Percentiles rank a stretch among this genome's conserved stretches.
Conservation (phyloP, 148 eudicot species). For the Camellia sinensis region DNA sequence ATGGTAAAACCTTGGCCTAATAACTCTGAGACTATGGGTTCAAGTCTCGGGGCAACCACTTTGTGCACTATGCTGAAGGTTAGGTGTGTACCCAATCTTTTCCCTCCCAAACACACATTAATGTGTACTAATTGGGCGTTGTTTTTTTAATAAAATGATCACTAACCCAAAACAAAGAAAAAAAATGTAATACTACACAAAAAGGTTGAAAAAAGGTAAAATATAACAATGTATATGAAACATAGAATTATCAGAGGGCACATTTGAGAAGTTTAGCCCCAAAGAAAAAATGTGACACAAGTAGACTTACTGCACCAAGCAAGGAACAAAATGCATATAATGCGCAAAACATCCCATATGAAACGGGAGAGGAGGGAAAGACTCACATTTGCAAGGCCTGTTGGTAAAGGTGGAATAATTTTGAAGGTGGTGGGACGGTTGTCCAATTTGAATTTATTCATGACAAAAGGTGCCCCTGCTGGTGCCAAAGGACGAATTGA, state of each 20-base stretch:
- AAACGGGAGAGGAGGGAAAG: constrained; percentile 4
- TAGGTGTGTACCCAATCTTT: too few relatives aligned
- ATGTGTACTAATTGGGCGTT: too few relatives aligned
- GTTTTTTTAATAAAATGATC: too few relatives aligned
- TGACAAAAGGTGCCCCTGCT: constrained; percentile 43
- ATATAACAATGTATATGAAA: too few relatives aligned
- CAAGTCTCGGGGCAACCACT: too few relatives aligned
- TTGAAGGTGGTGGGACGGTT: constrained; percentile 77
- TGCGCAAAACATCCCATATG: not conserved
- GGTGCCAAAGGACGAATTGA: constrained; percentile 50
- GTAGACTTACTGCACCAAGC: too few relatives aligned
- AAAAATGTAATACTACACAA: not conserved
- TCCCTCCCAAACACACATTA: too few relatives aligned
- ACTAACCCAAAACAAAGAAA: too few relatives aligned
- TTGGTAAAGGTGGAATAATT: constrained; percentile 66
- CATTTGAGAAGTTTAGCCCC: not conserved
- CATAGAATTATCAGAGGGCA: not conserved
- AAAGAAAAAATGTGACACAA: not conserved
- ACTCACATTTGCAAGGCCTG: constrained; percentile 69
- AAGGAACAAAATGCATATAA: not conserved
- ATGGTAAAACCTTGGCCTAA: too few relatives aligned
- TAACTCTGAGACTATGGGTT: too few relatives aligned
- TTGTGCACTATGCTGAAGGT: too few relatives aligned
- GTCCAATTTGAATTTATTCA: constrained; percentile 77
- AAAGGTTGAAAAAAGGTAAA: not conserved